Evolutionary conservation across 2,329 filamentous ascomycete species (phyloP).

Genomic region (Beauveria bassiana): DNA sequence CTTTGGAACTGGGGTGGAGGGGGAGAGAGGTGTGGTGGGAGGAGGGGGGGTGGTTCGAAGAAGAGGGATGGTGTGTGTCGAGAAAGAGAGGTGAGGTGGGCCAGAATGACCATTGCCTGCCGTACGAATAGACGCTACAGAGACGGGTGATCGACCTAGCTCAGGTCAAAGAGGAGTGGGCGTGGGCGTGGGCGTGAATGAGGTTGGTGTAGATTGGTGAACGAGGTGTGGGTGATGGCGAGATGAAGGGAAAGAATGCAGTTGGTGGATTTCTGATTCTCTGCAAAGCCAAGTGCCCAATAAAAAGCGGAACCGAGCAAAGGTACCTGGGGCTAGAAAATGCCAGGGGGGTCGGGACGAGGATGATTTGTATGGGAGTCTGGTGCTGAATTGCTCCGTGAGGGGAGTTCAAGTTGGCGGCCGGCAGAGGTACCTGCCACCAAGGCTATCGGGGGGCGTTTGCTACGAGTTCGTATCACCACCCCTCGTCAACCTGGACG

Average conservation of each 20-base stretch:
- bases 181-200: too few relatives aligned
- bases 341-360: conserved; percentile 8
- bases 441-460: conserved; percentile 5
- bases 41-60: too few relatives aligned
- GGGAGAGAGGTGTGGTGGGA: not conserved
- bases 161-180: too few relatives aligned
- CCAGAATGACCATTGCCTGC: too few relatives aligned
- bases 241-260: not conserved
- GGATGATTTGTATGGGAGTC: not conserved
- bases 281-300: not conserved
- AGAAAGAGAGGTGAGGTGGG: not conserved
- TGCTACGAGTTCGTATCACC: not conserved
- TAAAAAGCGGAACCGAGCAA: not conserved
- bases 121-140: too few relatives aligned
- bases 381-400: not conserved
- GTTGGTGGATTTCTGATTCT: conserved; percentile 1
- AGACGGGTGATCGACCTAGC: too few relatives aligned
- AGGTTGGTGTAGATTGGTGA: too few relatives aligned
- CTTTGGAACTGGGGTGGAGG: not conserved
- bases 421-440: not conserved
- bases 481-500: not conserved
- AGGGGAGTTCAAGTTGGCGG: not conserved
- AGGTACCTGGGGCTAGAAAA: not conserved
- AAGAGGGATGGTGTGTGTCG: not conserved
- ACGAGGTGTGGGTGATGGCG: not conserved